Conservation (phyloP, 2,329 filamentous ascomycete genomes). For the Juglanconis juglandina region DNA sequence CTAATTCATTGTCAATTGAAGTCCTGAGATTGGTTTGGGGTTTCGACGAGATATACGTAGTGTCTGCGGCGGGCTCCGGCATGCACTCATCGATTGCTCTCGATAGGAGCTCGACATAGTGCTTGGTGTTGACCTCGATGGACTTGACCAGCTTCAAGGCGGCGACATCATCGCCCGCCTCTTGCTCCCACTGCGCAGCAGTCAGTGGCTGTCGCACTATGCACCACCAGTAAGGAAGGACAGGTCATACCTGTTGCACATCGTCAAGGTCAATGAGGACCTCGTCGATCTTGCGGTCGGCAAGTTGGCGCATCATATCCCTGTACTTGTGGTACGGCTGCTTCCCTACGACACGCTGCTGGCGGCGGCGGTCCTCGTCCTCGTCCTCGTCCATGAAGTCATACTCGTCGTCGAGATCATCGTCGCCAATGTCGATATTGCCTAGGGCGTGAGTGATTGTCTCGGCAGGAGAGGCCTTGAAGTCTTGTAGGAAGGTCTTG, state of each 20-base stretch:
- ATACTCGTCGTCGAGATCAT: constrained; percentile 84
- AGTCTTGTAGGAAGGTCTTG: constrained; percentile 80
- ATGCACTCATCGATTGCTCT: constrained; percentile 83
- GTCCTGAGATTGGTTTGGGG: not conserved
- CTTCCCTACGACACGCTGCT: constrained; percentile 46
- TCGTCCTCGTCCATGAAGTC: constrained; percentile 86
- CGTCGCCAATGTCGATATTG: constrained; percentile 80
- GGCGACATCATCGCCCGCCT: constrained; percentile 55
- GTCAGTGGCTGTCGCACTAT: constrained; percentile 3
- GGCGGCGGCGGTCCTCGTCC: constrained; percentile 46
- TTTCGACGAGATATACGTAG: constrained; percentile 55
- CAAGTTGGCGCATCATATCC: constrained; percentile 79
- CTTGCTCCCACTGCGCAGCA: constrained; percentile 65
- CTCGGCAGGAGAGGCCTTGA: constrained; percentile 73
- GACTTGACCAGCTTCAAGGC: constrained; percentile 70
- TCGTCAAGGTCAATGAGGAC: constrained; percentile 89
- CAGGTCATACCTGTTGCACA: constrained; percentile 60
- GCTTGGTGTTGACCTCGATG: constrained; percentile 86
- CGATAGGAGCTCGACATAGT: constrained; percentile 90
- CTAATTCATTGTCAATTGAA: constrained; percentile 42
- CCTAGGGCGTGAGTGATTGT: constrained; percentile 78
- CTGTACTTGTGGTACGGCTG: constrained; percentile 80
- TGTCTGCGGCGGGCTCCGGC: constrained; percentile 72
- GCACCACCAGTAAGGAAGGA: too few species aligned
- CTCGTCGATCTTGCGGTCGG: constrained; percentile 73